Percentiles rank a stretch among this genome's conserved stretches.
phyloP scores from a whole-genome alignment of 1,139 yeast species.

The Geotrichum histeridarum region DNA sequence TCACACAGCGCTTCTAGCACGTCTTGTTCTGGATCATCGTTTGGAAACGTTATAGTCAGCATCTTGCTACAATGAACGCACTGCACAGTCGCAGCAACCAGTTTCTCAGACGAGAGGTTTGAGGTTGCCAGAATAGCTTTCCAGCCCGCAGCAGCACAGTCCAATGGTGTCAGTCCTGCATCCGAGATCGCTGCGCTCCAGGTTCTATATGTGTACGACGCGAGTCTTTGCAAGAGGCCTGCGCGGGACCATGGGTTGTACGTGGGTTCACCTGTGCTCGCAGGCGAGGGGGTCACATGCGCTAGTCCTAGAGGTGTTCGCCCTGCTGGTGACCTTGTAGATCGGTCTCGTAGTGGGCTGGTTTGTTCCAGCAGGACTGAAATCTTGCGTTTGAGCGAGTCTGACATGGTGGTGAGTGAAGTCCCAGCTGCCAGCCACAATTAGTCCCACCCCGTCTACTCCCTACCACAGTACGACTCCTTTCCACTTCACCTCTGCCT shows the following conservation, averaged over 20 bases:
- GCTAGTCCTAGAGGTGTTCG: neutral
- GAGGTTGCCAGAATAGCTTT: neutral
- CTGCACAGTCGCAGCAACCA: neutral
- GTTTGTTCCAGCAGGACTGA: constrained; percentile 5
- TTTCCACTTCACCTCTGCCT: no score
- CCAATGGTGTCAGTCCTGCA: constrained; percentile 1
- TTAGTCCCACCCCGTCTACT: no score
- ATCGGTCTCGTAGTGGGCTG: neutral
- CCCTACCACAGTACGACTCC: no score
- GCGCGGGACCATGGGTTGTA: constrained; percentile 7
- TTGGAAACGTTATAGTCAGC: neutral
- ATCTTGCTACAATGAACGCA: constrained; percentile 2
- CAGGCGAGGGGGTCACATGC: neutral
- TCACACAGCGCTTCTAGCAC: neutral
- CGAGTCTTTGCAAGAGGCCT: neutral
- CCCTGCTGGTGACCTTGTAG: neutral
- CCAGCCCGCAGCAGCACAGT: constrained; percentile 5
- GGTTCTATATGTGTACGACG: neutral
- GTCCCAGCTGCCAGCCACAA: no score
- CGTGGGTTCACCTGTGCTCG: neutral
- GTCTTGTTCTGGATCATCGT: neutral
- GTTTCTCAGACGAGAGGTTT: no score
- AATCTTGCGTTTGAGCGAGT: constrained; percentile 3
- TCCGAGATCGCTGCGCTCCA: neutral
- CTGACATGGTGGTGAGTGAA: neutral